phyloP scores from a whole-genome alignment of 2,329 filamentous ascomycete species.

The Curvularia sp. region DNA sequence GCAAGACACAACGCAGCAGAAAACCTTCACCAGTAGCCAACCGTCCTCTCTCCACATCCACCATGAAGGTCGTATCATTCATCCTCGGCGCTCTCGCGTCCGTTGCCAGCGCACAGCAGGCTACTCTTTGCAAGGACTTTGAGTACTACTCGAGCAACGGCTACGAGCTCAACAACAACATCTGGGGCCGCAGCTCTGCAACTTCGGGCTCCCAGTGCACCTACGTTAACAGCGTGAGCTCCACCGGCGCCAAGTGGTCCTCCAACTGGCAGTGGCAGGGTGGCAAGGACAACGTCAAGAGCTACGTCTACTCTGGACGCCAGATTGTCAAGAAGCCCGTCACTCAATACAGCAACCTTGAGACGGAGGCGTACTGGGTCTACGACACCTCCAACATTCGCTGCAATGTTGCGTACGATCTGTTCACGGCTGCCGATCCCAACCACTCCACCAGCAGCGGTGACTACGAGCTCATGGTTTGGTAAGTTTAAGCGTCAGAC shows the following conservation, averaged over 20 bases:
- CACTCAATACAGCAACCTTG: conserved; percentile 29
- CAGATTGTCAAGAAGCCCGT: conserved; percentile 27
- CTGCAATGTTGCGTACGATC: conserved; percentile 36
- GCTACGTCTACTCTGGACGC: conserved; percentile 32
- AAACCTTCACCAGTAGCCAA: neutral
- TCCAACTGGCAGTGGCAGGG: conserved; percentile 30
- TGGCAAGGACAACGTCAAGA: conserved; percentile 34
- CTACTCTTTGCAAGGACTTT: conserved; percentile 30
- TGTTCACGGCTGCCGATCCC: conserved; percentile 32
- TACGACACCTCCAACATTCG: conserved; percentile 28
- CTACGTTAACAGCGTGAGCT: conserved; percentile 25
- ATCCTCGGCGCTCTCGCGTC: conserved; percentile 15
- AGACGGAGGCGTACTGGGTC: conserved; percentile 29
- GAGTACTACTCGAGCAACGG: conserved; percentile 29
- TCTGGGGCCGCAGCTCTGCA: conserved; percentile 30
- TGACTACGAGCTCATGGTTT: conserved; percentile 38
- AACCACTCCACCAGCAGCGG: conserved; percentile 35
- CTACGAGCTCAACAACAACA: conserved; percentile 37
- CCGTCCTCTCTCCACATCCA: neutral
- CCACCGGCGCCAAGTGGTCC: conserved; percentile 25
- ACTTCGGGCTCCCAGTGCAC: conserved; percentile 29
- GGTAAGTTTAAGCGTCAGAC: conserved; percentile 17
- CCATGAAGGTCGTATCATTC: conserved; percentile 15
- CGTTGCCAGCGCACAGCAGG: conserved; percentile 10
- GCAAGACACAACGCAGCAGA: conserved; percentile 1